A percentile compares a stretch with the other conserved stretches of the same genome.
Conservation (phyloP, 2,329 filamentous ascomycete genomes). For the Exophiala aquamarina region DNA sequence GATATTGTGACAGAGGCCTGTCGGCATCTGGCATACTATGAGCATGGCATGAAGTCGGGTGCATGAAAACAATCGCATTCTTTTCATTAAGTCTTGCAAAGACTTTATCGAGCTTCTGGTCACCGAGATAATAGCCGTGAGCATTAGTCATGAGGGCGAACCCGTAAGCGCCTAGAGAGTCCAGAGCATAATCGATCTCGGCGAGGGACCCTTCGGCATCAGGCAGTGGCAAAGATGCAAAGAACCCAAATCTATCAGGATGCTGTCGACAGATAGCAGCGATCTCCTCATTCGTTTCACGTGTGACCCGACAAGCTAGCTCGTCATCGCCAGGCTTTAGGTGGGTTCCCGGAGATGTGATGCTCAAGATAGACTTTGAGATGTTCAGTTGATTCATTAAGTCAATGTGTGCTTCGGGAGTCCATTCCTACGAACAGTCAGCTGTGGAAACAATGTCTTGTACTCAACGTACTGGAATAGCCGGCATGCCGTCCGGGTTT, state of each 20-base stretch:
- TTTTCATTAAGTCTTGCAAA: conserved; percentile 49
- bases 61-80: conserved; percentile 52
- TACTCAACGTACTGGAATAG: no score
- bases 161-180: conserved; percentile 46
- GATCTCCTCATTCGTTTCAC: conserved; percentile 33
- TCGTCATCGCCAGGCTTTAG: conserved; percentile 39
- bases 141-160: conserved; percentile 53
- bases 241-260: conserved; percentile 47
- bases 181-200: conserved; percentile 47
- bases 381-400: conserved; percentile 53
- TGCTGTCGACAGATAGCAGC: conserved; percentile 25
- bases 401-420: conserved; percentile 43
- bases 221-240: conserved; percentile 54
- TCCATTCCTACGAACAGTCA: conserved; percentile 41
- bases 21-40: not conserved
- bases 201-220: conserved; percentile 46
- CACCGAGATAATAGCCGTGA: conserved; percentile 53
- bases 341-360: conserved; percentile 54
- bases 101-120: conserved; percentile 43
- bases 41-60: conserved; percentile 42
- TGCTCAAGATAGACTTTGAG: conserved; percentile 52
- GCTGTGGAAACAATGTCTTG: conserved; percentile 28
- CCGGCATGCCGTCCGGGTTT: no score
- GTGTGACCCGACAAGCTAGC: conserved; percentile 35
- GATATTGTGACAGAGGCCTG: conserved; percentile 11